phyloP scores from a whole-genome alignment of 805 yeast genomes.

The Debaryomyces castellii region DNA sequence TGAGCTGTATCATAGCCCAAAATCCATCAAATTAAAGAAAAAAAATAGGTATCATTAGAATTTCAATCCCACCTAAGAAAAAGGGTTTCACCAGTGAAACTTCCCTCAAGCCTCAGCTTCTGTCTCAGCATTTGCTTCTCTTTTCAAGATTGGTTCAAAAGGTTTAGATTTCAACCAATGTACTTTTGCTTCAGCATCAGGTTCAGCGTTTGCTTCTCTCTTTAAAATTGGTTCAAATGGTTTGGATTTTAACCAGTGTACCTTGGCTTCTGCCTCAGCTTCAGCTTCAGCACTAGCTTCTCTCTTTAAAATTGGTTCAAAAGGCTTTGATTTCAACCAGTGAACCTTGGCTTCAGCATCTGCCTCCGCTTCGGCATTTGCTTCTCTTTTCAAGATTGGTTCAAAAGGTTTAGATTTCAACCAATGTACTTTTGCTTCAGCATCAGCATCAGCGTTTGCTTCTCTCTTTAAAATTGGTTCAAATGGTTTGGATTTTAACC shows the following conservation, averaged over 20 bases:
- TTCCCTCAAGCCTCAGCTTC: too few relatives aligned
- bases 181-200: slow-evolving; percentile 18
- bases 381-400: slow-evolving; percentile 16
- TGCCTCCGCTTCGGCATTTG: slow-evolving; percentile 20
- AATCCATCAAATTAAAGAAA: too few relatives aligned
- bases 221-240: slow-evolving; percentile 15
- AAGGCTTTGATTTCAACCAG: slow-evolving; percentile 10
- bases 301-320: slow-evolving; percentile 16
- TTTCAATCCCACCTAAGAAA: too few relatives aligned
- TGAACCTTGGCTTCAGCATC: slow-evolving; percentile 17
- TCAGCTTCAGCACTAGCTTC: slow-evolving; percentile 18
- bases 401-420: slow-evolving; percentile 11
- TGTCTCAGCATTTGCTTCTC: slow-evolving; percentile 15
- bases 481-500: slow-evolving; percentile 11
- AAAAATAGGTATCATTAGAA: too few relatives aligned
- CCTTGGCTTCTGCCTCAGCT: slow-evolving; percentile 18
- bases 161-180: slow-evolving; percentile 10
- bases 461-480: slow-evolving; percentile 17
- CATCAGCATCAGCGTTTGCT: slow-evolving; percentile 20
- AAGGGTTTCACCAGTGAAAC: too few relatives aligned
- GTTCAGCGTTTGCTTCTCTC: slow-evolving; percentile 19
- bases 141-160: slow-evolving; percentile 15
- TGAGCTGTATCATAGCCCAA: too few relatives aligned
- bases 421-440: slow-evolving; percentile 15
- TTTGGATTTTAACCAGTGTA: slow-evolving; percentile 10